Base-by-base conservation (phyloP, 805 yeast genomes). In the Maudiozyma pseudohumilis region DNA sequence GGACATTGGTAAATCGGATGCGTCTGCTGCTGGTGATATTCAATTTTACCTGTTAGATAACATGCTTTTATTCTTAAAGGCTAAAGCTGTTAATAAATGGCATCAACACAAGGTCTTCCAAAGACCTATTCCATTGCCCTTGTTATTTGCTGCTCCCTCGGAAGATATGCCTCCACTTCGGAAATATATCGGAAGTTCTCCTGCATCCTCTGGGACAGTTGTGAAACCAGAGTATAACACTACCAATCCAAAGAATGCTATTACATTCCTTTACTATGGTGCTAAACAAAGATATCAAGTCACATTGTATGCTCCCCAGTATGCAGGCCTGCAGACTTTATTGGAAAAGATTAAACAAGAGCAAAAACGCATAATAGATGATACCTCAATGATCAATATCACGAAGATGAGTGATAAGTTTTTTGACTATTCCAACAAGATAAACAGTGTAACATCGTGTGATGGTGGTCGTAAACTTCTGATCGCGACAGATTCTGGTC, bases 31-130 rank as follows among this genome's bases (percentile, higher is more conserved):
- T 44, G 86, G 86, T 40, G 87, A 78, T 46, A 81, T 92, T 39
- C 95, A 86, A 47, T 77, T 83, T 27, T 89, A 88, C 54, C 55
- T 92, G 30, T 75, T 92, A 51, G 98, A 92, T 55, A 92, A 92
- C 59, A 85, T 89, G 34, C 56, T 92, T 19, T 63, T 92, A 38
- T 80, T 92, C 56, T 88, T 86, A 16, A 80, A 89, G 52, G 80
- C 81, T 38, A 94, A 89, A 58, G 68, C 81, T 12, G 86, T 83
- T 38, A 88, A 84, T 56, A 87, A 87, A 60, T 74, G 95, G 52
- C 96, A 89, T 52, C 94, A 84, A 44, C 81, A 82, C 51, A 81
- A 87, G 51, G 97, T 89, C 11, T 84, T 81, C 59, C 92, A 89
- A 52, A 72, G 88, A 50, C 95, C 95, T 4, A 79, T 85, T 23